phyloP scores from a whole-genome alignment of 257 asterid genomes.

The Solanum paucissectum region DNA sequence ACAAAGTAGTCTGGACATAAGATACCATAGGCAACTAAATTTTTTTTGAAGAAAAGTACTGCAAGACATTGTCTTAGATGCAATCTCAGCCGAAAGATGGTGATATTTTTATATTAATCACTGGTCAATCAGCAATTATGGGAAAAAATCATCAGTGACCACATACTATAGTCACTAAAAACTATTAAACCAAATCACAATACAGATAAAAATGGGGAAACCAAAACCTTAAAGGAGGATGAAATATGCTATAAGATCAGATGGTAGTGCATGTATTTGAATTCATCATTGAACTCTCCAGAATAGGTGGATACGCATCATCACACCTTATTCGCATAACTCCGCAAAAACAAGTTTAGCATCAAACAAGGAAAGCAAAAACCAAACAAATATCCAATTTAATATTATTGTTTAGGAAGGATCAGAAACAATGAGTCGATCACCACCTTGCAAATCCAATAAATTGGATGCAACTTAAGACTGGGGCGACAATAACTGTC shows the following conservation, averaged over 20 bases:
- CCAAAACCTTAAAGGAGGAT: neutral
- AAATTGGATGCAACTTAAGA: conserved; percentile 19
- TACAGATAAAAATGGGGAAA: neutral
- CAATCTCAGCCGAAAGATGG: conserved; percentile 93
- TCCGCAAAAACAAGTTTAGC: neutral
- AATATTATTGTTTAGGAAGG: neutral
- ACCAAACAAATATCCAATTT: neutral
- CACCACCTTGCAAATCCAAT: conserved; percentile 24
- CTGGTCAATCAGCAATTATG: conserved; percentile 18
- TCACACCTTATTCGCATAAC: conserved; percentile 1
- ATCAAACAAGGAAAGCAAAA: neutral
- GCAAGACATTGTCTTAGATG: neutral
- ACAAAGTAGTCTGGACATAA: conserved; percentile 32
- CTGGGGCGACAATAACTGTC: conserved; percentile 43
- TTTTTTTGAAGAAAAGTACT: neutral
- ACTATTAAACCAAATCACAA: neutral
- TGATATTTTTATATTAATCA: conserved; percentile 44
- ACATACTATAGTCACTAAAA: neutral
- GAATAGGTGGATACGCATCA: conserved; percentile 44
- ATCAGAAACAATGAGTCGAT: conserved; percentile 24
- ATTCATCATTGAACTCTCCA: conserved; percentile 50
- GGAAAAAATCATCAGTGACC: conserved; percentile 38
- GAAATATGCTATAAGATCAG: conserved; percentile 36
- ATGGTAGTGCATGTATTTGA: conserved; percentile 67
- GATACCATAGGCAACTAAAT: conserved; percentile 30